phyloP scores from a whole-genome alignment of 78 protist species.

The Salpingoeca rosetta region DNA sequence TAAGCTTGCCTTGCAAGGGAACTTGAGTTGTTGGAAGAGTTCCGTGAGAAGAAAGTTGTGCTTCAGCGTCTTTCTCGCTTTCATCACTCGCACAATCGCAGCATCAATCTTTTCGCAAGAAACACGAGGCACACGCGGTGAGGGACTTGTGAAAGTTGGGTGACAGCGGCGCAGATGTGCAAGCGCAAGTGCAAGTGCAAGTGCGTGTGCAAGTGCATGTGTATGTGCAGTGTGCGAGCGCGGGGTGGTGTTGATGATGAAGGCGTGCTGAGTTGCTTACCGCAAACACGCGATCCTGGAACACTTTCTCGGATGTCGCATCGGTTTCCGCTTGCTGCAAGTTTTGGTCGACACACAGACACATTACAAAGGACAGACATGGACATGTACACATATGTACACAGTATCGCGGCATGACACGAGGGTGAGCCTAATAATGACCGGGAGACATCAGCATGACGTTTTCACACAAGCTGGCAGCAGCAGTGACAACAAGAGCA shows the following conservation, averaged over 20 bases:
- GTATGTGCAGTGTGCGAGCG: too few relatives aligned
- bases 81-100: conserved; percentile 92
- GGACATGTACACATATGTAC: too few relatives aligned
- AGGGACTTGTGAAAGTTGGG: too few relatives aligned
- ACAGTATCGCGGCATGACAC: too few relatives aligned
- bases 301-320: conserved; percentile 62
- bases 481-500: neutral
- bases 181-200: too few relatives aligned
- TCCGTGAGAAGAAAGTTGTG: conserved; percentile 70
- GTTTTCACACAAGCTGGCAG: neutral
- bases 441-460: neutral
- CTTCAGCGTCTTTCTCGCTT: conserved; percentile 67
- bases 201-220: too few relatives aligned
- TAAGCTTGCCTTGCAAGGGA: conserved; percentile 53
- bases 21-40: conserved; percentile 63
- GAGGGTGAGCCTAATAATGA: neutral
- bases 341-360: too few relatives aligned
- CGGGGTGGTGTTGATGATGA: too few relatives aligned
- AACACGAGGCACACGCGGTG: too few relatives aligned
- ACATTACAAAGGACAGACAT: too few relatives aligned
- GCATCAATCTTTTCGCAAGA: conserved; percentile 84
- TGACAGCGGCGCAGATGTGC: too few relatives aligned
- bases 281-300: conserved; percentile 66
- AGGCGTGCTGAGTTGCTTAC: too few relatives aligned
- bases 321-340: conserved; percentile 54